Base-by-base conservation (phyloP, 116 monocot genomes). In the Thalassia testudinum region DNA sequence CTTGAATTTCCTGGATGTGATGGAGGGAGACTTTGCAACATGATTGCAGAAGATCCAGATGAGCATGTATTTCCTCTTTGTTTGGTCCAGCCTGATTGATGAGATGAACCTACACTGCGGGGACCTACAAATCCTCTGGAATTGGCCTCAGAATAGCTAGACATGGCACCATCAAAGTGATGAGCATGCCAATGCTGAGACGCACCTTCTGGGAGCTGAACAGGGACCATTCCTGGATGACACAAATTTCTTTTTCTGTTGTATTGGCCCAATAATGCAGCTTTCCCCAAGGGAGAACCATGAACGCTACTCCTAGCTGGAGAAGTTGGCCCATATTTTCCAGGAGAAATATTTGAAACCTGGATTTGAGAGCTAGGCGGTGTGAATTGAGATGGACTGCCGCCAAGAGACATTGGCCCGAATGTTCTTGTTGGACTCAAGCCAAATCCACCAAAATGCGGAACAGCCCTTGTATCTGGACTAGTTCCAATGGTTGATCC, bases 331-430 rank as follows among this genome's bases (percentile, higher is more conserved):
- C 76, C 83, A 71, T 75, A 80, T 54, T 73, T 86, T 56, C 76
- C 82, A 42, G 76, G 78, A 57, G 91, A 76, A 71, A 60, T 54
- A 55, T 53, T 52, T 50, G 74, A 37, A 38, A 77, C 53, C 52
- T 75, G 78, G 64, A 84, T 68, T 45, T 80, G 91, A 34, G 79
- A 73, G 27, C 64, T 74, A 30, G 78, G 92, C 54, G 87, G 83
- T 25, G 87, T 78, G 74, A 75, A 93, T 37, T 93, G 93, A 15
- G 93, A 84, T 21, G 95, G 95, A 64, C 95, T 97, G 27, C 63
- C 89, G 48, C 95, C 89, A 5, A 89, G 72, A 43, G 97, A 75
- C 82, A 89, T 79, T 59, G 81, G 75, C 23, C 79, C 74, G 48
- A 89, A 61, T 67, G 62, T 68, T 45, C 85, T 69, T 58, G 67